phyloP scores from a whole-genome alignment of 2,329 filamentous ascomycete genomes.

The Monilinia fructicola region DNA sequence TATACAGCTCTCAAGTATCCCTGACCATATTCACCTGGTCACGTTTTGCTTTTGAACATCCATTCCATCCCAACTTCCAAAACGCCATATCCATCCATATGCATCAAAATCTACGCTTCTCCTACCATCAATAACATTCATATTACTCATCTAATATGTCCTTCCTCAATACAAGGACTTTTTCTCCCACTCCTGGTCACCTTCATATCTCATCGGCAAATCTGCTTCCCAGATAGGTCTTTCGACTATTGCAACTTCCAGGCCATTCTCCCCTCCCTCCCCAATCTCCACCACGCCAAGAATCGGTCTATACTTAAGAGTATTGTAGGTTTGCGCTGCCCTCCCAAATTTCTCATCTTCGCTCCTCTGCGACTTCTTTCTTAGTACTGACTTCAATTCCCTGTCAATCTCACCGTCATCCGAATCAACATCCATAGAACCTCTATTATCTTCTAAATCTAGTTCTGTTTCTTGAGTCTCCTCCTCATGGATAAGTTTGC shows the following conservation, averaged over 20 bases:
- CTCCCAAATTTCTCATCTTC: slow-evolving; percentile 34
- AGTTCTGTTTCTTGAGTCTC: slow-evolving; percentile 42
- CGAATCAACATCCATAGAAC: slow-evolving; percentile 15
- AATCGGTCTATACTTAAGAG: slow-evolving; percentile 92
- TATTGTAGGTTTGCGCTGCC: slow-evolving; percentile 60
- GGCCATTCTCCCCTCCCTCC: slow-evolving; percentile 40
- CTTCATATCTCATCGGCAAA: slow-evolving; percentile 68
- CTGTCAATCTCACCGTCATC: slow-evolving; percentile 11
- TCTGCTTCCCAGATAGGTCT: slow-evolving; percentile 81
- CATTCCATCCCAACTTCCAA: slow-evolving; percentile 9
- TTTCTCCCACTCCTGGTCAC: slow-evolving; percentile 53
- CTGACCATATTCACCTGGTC: slow-evolving; percentile 4
- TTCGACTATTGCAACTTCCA: slow-evolving; percentile 88
- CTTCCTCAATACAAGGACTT: slow-evolving; percentile 13
- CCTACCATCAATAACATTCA: not conserved
- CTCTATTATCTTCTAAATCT: slow-evolving; percentile 9
- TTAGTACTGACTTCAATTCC: slow-evolving; percentile 8
- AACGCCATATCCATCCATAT: slow-evolving; percentile 19
- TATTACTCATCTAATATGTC: slow-evolving; percentile 12
- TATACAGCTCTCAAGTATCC: not conserved
- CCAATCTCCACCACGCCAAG: slow-evolving; percentile 63
- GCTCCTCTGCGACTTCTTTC: slow-evolving; percentile 33
- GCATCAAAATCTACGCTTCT: slow-evolving; percentile 5
- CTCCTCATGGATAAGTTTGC: slow-evolving; percentile 44
- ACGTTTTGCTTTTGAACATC: slow-evolving; percentile 17